These are phyloP conservation scores for Colletotrichum sp. DNA, from an alignment of 2,329 filamentous ascomycete genomes.

Conservation along the genomic window DNA sequence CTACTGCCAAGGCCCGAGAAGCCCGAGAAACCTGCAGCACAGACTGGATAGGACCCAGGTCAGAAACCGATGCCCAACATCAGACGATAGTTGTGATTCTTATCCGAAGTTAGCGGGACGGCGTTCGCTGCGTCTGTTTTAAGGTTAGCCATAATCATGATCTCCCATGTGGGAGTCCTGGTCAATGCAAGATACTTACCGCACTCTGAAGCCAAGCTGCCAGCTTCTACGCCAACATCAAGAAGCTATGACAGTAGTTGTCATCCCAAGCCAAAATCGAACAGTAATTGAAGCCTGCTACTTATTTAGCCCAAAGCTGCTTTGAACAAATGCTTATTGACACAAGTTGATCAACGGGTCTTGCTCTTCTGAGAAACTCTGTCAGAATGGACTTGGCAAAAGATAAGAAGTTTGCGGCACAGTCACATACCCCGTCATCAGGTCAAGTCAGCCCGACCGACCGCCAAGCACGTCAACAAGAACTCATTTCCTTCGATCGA, in stretches of 20 bases:
- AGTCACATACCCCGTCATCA: not conserved
- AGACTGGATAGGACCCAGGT: no score
- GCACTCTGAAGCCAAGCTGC: no score
- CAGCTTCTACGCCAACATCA: not conserved
- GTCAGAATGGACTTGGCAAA: not conserved
- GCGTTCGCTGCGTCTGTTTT: no score
- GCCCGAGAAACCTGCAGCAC: no score
- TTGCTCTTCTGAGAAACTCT: not conserved
- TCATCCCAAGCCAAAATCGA: not conserved
- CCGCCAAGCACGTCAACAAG: not conserved
- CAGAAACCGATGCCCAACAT: no score
- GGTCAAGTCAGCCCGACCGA: not conserved
- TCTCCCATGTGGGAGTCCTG: not conserved
- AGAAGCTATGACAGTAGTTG: not conserved
- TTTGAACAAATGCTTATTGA: not conserved
- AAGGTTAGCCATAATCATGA: not conserved
- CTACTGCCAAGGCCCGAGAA: no score
- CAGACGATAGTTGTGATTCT: no score
- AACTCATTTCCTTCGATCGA: conserved; percentile 28
- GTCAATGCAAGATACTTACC: not conserved
- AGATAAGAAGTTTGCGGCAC: not conserved
- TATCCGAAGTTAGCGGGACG: no score
- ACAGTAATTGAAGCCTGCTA: not conserved
- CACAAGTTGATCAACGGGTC: not conserved
- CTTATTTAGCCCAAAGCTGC: not conserved